These are phyloP conservation scores for Eucalyptus albens DNA, from an alignment of 345 rosid genomes.

Conservation along the genomic window DNA sequence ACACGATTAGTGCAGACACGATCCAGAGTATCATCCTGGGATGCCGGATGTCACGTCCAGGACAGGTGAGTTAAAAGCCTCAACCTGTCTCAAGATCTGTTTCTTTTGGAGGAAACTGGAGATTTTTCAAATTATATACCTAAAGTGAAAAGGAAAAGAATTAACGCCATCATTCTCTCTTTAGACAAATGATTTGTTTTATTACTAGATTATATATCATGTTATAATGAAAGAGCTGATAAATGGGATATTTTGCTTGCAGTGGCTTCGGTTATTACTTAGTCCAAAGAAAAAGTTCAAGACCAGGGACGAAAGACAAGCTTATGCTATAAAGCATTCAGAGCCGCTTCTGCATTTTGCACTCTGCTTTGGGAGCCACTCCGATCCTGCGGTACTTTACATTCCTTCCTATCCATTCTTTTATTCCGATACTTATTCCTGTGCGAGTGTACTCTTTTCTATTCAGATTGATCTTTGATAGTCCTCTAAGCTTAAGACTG, in stretches of 20 bases:
- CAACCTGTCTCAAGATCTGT: background rate
- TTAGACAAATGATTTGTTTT: background rate
- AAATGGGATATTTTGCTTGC: constrained; percentile 1
- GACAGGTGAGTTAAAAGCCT: constrained; percentile 47
- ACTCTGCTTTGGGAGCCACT: constrained; percentile 86
- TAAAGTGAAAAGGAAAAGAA: background rate
- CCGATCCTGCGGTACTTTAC: constrained; percentile 86
- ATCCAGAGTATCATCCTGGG: constrained; percentile 70
- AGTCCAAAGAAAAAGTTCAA: constrained; percentile 64
- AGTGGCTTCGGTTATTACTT: constrained; percentile 81
- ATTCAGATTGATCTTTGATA: background rate
- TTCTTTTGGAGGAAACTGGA: background rate
- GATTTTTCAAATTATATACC: background rate
- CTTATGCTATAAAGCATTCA: constrained; percentile 48
- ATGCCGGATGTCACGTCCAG: constrained; percentile 89
- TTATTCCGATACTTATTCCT: background rate
- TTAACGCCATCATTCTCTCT: background rate
- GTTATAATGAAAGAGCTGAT: background rate
- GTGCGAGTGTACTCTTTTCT: background rate
- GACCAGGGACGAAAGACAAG: constrained; percentile 55
- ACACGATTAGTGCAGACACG: constrained; percentile 76
- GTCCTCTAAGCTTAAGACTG: background rate
- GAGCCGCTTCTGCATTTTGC: constrained; percentile 81
- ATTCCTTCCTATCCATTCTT: background rate
- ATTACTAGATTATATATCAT: background rate